Evolutionary conservation across 1,284 basidiomycete genomes (phyloP).

Genomic region (Melampsora larici-populina): DNA sequence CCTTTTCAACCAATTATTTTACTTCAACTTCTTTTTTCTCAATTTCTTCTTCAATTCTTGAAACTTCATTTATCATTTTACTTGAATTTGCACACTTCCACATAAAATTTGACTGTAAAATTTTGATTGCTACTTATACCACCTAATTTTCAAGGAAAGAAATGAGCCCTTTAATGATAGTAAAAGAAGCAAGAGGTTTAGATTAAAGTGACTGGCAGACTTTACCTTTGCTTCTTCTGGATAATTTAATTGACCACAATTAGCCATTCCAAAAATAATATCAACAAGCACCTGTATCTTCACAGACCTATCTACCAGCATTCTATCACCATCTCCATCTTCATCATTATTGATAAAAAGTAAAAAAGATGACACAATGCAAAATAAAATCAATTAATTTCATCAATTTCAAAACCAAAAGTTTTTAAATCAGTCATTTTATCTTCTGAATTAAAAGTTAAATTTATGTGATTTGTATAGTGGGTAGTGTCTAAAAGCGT

Average conservation of each 20-base stretch:
- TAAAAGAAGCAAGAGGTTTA: not conserved
- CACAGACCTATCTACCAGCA: not conserved
- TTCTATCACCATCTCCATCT: not conserved
- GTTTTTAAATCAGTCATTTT: not conserved
- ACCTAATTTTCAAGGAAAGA: not conserved
- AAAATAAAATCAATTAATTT: constrained; percentile 69
- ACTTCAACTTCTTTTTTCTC: not conserved
- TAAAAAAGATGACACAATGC: constrained; percentile 70
- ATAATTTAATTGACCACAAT: constrained; percentile 80
- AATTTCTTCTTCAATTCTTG: too few relatives aligned
- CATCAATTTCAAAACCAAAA: constrained; percentile 74
- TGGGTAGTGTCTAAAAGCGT: too few relatives aligned
- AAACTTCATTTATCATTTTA: not conserved
- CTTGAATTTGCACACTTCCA: constrained; percentile 26
- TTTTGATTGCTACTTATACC: constrained; percentile 37
- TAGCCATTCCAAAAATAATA: constrained; percentile 74
- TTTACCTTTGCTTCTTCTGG: constrained; percentile 76
- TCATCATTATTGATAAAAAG: constrained; percentile 56
- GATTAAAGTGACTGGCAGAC: not conserved
- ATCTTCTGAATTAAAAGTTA: constrained; percentile 60
- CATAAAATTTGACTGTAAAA: constrained; percentile 35
- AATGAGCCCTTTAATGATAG: not conserved
- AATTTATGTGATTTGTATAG: constrained; percentile 73
- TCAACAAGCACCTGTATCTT: constrained; percentile 76
- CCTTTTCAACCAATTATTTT: constrained; percentile 7